Percentiles rank a stretch among this genome's conserved stretches.
Evolutionary conservation across 140 eudicot genomes (phyloP).

Genomic region (Ambrosia hybrid): DNA sequence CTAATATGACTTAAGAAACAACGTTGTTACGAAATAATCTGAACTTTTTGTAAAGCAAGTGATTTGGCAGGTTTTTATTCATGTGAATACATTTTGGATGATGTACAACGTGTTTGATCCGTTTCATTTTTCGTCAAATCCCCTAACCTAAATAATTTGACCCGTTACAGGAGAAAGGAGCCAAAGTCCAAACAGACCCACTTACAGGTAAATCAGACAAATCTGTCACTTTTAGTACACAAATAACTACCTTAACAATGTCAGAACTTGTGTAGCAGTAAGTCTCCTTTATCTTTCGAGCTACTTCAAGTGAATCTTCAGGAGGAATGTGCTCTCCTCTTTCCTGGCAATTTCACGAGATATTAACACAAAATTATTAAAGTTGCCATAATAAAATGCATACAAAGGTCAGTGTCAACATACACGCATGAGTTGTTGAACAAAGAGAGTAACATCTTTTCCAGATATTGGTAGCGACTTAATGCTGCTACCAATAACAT

Average conservation of each 20-base stretch:
- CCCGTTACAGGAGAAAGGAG: not conserved
- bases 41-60: not conserved
- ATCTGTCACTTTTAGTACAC: constrained; percentile 6
- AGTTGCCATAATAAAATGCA: constrained; percentile 1
- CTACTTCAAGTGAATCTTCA: constrained; percentile 93
- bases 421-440: constrained; percentile 96
- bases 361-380: not conserved
- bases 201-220: not conserved
- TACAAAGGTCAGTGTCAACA: constrained; percentile 17
- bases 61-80: not conserved
- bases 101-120: not conserved
- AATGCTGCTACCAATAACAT: constrained; percentile 96
- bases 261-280: constrained; percentile 97
- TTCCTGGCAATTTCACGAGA: constrained; percentile 55
- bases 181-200: not conserved
- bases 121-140: not conserved
- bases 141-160: not conserved
- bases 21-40: not conserved
- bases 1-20: not conserved
- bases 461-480: constrained; percentile 84
- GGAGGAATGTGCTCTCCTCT: constrained; percentile 97
- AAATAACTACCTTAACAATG: constrained; percentile 81
- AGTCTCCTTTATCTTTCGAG: constrained; percentile 91
- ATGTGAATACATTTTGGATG: constrained; percentile 1
- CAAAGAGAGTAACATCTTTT: constrained; percentile 76